phyloP scores from a whole-genome alignment of 2,329 filamentous ascomycete species.

The Rhynchosporium graminicola region DNA sequence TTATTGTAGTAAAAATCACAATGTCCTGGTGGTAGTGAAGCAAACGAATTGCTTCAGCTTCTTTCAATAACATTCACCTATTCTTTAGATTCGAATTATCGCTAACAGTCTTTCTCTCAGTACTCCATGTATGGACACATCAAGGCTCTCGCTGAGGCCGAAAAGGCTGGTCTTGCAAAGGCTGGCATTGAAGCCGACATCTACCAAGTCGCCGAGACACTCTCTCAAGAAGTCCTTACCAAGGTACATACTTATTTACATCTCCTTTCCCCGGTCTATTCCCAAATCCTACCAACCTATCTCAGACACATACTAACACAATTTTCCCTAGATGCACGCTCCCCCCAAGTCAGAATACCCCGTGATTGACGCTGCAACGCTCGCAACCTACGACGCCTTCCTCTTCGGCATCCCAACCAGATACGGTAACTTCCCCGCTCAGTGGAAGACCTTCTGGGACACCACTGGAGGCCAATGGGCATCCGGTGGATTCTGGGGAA shows the following conservation, averaged over 20 bases:
- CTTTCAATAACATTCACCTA: neutral
- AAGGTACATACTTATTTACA: slow-evolving; percentile 49
- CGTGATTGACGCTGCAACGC: slow-evolving; percentile 56
- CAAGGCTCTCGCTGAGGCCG: slow-evolving; percentile 78
- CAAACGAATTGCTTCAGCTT: neutral
- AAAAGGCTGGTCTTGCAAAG: slow-evolving; percentile 85
- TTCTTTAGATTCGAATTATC: neutral
- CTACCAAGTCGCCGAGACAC: slow-evolving; percentile 78
- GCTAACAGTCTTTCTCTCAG: slow-evolving; percentile 46
- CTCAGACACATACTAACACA: slow-evolving; percentile 4
- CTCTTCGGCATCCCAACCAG: slow-evolving; percentile 93
- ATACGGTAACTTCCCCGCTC: slow-evolving; percentile 95
- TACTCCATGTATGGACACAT: slow-evolving; percentile 97
- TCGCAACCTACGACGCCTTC: slow-evolving; percentile 82
- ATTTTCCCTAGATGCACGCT: slow-evolving; percentile 68
- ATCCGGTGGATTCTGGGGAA: slow-evolving; percentile 75
- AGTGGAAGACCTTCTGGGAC: slow-evolving; percentile 92
- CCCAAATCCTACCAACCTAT: too few species aligned
- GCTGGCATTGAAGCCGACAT: slow-evolving; percentile 81
- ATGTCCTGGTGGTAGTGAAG: neutral
- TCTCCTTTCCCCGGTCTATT: neutral
- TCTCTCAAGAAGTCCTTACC: slow-evolving; percentile 74
- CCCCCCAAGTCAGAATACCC: slow-evolving; percentile 72
- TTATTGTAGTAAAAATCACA: neutral
- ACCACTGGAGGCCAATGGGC: slow-evolving; percentile 84